Conservation (phyloP, 441 rosid genomes). For the Bruguiera hainesii region DNA sequence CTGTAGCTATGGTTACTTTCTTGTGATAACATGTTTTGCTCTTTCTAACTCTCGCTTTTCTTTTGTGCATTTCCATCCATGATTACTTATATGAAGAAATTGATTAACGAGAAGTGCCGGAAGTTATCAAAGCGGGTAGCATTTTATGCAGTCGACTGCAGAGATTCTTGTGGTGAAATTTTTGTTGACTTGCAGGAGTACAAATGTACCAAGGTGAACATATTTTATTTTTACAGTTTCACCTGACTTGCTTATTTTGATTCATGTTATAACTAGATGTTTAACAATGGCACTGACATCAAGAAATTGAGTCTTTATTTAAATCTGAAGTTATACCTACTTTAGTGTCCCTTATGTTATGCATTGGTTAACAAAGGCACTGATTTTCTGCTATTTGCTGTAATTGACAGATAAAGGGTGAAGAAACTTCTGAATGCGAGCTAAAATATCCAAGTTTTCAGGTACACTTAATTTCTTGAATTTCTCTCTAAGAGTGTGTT, state of each 20-base stretch:
- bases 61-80: conserved; percentile 1
- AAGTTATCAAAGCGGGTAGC: conserved; percentile 69
- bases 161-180: conserved; percentile 78
- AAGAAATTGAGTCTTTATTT: no score
- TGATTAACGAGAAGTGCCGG: conserved; percentile 70
- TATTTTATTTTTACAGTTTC: conserved; percentile 5
- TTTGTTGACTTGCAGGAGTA: conserved; percentile 75
- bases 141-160: conserved; percentile 73
- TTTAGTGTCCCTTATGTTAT: neutral
- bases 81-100: conserved; percentile 37
- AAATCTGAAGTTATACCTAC: neutral
- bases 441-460: conserved; percentile 63
- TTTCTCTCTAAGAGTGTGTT: neutral
- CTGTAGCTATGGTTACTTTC: conserved; percentile 3
- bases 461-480: conserved; percentile 33
- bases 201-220: conserved; percentile 51
- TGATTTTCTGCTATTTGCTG: conserved; percentile 17
- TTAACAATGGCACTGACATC: no score
- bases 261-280: neutral
- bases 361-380: conserved; percentile 1
- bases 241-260: neutral
- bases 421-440: conserved; percentile 52
- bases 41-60: neutral
- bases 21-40: neutral
- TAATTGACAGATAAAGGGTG: conserved; percentile 58